These are phyloP conservation scores for Alternaria conjuncta DNA, from an alignment of 2,329 filamentous ascomycete species.

Conservation along the genomic window DNA sequence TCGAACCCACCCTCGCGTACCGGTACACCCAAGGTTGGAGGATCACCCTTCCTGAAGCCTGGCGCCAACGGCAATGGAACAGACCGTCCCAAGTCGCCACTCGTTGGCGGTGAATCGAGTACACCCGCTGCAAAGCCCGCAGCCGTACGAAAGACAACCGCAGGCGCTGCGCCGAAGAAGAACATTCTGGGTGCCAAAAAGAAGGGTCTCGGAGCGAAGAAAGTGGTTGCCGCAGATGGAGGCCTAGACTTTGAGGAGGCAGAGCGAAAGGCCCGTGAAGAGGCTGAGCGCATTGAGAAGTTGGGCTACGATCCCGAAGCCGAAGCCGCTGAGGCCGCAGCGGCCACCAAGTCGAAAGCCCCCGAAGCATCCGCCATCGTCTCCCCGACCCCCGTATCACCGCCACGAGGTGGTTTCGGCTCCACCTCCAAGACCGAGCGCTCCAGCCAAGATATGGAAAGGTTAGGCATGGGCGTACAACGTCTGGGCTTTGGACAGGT, in stretches of 20 bases:
- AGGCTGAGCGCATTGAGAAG: conserved; percentile 94
- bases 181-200: conserved; percentile 84
- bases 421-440: conserved; percentile 61
- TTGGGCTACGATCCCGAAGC: conserved; percentile 94
- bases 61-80: conserved; percentile 65
- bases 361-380: conserved; percentile 66
- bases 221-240: conserved; percentile 71
- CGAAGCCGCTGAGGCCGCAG: conserved; percentile 59
- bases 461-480: conserved; percentile 86
- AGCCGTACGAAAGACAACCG: conserved; percentile 77
- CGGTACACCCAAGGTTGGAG: conserved; percentile 75
- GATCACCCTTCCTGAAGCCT: conserved; percentile 88
- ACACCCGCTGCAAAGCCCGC: conserved; percentile 73
- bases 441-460: conserved; percentile 79
- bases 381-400: conserved; percentile 78
- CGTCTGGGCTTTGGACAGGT: conserved; percentile 89
- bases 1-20: conserved; percentile 92
- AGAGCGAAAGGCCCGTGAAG: conserved; percentile 95
- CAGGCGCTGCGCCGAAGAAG: conserved; percentile 73
- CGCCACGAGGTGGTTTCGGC: conserved; percentile 67
- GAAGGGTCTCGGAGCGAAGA: conserved; percentile 67
- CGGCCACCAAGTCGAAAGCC: conserved; percentile 49
- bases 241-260: conserved; percentile 91
- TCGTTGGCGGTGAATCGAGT: conserved; percentile 59
- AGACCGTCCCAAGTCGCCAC: conserved; percentile 82